phyloP scores from a whole-genome alignment of 192 early-diverging fungal genomes.

The Radiomyces spectabilis region DNA sequence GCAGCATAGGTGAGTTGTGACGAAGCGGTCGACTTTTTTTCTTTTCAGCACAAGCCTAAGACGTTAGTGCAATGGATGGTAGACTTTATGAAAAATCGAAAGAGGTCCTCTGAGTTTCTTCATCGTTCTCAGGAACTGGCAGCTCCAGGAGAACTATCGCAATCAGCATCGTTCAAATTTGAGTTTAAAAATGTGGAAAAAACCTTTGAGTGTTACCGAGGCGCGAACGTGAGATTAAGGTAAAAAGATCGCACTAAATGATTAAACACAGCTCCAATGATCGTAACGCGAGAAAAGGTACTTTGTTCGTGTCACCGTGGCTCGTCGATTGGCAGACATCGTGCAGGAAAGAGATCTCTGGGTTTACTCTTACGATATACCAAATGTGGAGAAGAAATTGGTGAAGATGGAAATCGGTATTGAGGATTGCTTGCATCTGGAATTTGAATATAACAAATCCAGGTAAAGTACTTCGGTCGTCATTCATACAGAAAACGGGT shows the following conservation, averaged over 20 bases:
- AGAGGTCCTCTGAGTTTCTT: slow-evolving; percentile 90
- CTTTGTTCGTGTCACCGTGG: slow-evolving; percentile 89
- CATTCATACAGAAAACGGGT: not conserved
- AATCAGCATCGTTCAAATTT: slow-evolving; percentile 75
- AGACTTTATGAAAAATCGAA: slow-evolving; percentile 92
- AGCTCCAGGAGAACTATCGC: slow-evolving; percentile 82
- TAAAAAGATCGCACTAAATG: too few relatives aligned
- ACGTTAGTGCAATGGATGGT: not conserved
- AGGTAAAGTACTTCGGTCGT: slow-evolving; percentile 48
- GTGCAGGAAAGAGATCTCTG: slow-evolving; percentile 93
- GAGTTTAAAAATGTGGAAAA: slow-evolving; percentile 99
- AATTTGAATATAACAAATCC: slow-evolving; percentile 99
- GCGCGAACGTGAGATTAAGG: slow-evolving; percentile 95
- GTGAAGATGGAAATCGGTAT: slow-evolving; percentile 99
- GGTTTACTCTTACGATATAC: slow-evolving; percentile 94
- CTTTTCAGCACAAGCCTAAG: not conserved
- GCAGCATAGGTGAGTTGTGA: slow-evolving; percentile 68
- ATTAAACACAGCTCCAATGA: not conserved
- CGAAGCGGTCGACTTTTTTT: not conserved
- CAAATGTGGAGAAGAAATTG: slow-evolving; percentile 80
- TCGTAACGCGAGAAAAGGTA: slow-evolving; percentile 44
- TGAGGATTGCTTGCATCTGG: slow-evolving; percentile 97
- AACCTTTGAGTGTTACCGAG: slow-evolving; percentile 94
- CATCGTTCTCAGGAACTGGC: slow-evolving; percentile 90
- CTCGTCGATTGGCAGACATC: slow-evolving; percentile 80